Percentiles rank a stretch among this genome's conserved stretches.
phyloP scores from a whole-genome alignment of 768 basidiomycete species.

The Phylloporus rhodoxanthus region DNA sequence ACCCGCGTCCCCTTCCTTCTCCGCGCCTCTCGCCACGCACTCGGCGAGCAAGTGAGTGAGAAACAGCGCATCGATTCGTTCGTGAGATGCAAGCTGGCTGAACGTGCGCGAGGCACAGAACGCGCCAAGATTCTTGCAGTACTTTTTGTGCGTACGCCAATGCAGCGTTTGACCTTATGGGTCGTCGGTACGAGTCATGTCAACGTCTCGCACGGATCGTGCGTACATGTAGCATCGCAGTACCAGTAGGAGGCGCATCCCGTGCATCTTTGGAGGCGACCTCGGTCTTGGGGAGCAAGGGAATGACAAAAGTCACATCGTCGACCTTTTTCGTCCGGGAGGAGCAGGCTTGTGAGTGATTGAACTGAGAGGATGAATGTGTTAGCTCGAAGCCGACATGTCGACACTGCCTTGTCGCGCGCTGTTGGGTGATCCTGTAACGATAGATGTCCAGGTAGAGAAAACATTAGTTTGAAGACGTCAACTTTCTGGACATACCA shows the following conservation, averaged over 20 bases:
- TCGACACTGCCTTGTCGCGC: slow-evolving; percentile 47
- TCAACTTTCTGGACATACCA: too few relatives aligned
- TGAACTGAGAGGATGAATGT: slow-evolving; percentile 41
- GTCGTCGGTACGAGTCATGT: slow-evolving; percentile 4
- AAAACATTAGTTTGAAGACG: slow-evolving; percentile 2
- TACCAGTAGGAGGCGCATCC: slow-evolving; percentile 73
- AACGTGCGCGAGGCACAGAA: slow-evolving; percentile 44
- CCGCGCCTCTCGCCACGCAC: slow-evolving; percentile 11
- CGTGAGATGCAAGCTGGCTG: slow-evolving; percentile 45
- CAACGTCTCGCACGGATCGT: slow-evolving; percentile 5
- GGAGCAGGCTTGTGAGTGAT: slow-evolving; percentile 44
- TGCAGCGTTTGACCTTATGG: slow-evolving; percentile 58
- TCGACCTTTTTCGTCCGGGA: slow-evolving; percentile 51
- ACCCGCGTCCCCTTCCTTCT: slow-evolving; percentile 19
- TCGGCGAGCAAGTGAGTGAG: slow-evolving; percentile 58
- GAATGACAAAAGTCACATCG: slow-evolving; percentile 65
- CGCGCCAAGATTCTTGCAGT: slow-evolving; percentile 56
- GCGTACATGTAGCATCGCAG: slow-evolving; percentile 58
- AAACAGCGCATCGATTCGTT: slow-evolving; percentile 56
- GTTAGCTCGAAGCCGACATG: slow-evolving; percentile 37
- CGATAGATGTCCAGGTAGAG: slow-evolving; percentile 12
- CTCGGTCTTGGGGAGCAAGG: slow-evolving; percentile 20
- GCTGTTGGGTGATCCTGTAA: slow-evolving; percentile 44
- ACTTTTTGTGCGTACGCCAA: slow-evolving; percentile 61
- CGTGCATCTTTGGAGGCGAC: slow-evolving; percentile 49